phyloP scores from a whole-genome alignment of 352 stramenopile genomes.

The Phytophthora cryptogea region DNA sequence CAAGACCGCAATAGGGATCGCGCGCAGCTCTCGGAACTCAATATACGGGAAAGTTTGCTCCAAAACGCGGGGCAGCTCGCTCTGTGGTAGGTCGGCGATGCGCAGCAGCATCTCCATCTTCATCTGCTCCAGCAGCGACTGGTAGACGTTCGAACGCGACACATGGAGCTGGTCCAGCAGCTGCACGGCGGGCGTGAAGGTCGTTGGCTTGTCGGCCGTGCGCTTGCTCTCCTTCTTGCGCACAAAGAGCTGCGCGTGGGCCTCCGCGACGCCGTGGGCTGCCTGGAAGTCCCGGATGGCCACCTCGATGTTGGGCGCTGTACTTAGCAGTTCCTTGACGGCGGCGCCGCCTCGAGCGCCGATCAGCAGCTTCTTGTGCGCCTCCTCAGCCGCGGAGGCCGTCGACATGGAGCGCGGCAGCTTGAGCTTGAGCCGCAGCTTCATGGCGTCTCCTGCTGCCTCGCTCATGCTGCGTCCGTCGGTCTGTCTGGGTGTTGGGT shows the following conservation, averaged over 20 bases:
- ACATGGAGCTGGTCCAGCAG: slow-evolving; percentile 82
- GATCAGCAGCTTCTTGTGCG: slow-evolving; percentile 60
- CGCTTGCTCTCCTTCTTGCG: slow-evolving; percentile 30
- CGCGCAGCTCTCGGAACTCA: slow-evolving; percentile 85
- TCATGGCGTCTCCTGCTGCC: slow-evolving; percentile 32
- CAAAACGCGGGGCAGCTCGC: slow-evolving; percentile 69
- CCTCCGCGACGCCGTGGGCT: slow-evolving; percentile 58
- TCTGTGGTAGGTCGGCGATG: slow-evolving; percentile 69
- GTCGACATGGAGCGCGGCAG: slow-evolving; percentile 42
- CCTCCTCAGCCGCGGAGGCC: slow-evolving; percentile 27
- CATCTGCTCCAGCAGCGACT: slow-evolving; percentile 71
- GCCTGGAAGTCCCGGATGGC: slow-evolving; percentile 83
- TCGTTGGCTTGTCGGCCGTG: slow-evolving; percentile 27
- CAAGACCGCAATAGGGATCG: slow-evolving; percentile 84
- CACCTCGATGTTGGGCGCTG: slow-evolving; percentile 81
- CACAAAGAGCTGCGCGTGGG: slow-evolving; percentile 44
- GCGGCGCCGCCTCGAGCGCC: slow-evolving; percentile 71
- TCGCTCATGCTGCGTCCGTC: slow-evolving; percentile 43
- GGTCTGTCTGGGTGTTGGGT: neutral
- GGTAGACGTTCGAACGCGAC: slow-evolving; percentile 63
- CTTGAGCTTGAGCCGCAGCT: slow-evolving; percentile 66
- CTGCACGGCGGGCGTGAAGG: slow-evolving; percentile 63
- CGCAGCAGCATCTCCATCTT: slow-evolving; percentile 75
- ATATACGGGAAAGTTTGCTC: slow-evolving; percentile 89
- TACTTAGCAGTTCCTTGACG: slow-evolving; percentile 84